These are phyloP conservation scores for Glarea lozoyensis DNA, from an alignment of 495 filamentous ascomycete species.

Conservation along the genomic window DNA sequence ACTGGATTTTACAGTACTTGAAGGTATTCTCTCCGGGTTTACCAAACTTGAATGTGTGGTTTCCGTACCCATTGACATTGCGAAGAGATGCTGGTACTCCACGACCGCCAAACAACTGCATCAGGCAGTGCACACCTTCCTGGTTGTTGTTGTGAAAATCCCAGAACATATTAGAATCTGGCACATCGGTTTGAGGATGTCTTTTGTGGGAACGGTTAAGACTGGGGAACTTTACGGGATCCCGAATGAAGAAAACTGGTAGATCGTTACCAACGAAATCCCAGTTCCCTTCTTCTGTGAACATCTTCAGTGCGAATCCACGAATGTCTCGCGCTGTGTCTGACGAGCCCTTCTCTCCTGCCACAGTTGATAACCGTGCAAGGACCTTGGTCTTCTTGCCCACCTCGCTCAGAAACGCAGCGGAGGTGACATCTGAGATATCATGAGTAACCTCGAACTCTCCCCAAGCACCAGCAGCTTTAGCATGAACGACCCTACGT, in stretches of 20 bases:
- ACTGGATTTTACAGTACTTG: slow-evolving; percentile 33
- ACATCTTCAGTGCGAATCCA: slow-evolving; percentile 71
- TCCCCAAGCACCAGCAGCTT: slow-evolving; percentile 72
- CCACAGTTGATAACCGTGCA: slow-evolving; percentile 64
- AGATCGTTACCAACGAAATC: slow-evolving; percentile 67
- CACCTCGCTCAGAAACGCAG: slow-evolving; percentile 45
- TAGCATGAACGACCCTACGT: slow-evolving; percentile 76
- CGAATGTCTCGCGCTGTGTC: slow-evolving; percentile 61
- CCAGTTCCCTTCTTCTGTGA: slow-evolving; percentile 74
- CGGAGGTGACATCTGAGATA: slow-evolving; percentile 18
- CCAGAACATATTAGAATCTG: slow-evolving; percentile 38
- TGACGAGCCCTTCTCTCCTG: slow-evolving; percentile 58
- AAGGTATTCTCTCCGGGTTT: slow-evolving; percentile 34
- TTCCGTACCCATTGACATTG: slow-evolving; percentile 60
- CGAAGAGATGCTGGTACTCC: slow-evolving; percentile 60
- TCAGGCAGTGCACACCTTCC: slow-evolving; percentile 59
- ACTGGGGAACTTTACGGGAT: slow-evolving; percentile 66
- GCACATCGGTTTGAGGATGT: slow-evolving; percentile 57
- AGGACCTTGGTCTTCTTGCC: slow-evolving; percentile 61
- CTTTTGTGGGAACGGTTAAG: slow-evolving; percentile 73
- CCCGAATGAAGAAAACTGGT: slow-evolving; percentile 73
- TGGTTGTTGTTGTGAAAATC: slow-evolving; percentile 62
- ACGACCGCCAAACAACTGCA: slow-evolving; percentile 65
- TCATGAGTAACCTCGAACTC: slow-evolving; percentile 22
- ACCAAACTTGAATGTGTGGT: slow-evolving; percentile 32